Conservation (phyloP, 2,329 filamentous ascomycete species). For the Trichoderma oligosporum region DNA sequence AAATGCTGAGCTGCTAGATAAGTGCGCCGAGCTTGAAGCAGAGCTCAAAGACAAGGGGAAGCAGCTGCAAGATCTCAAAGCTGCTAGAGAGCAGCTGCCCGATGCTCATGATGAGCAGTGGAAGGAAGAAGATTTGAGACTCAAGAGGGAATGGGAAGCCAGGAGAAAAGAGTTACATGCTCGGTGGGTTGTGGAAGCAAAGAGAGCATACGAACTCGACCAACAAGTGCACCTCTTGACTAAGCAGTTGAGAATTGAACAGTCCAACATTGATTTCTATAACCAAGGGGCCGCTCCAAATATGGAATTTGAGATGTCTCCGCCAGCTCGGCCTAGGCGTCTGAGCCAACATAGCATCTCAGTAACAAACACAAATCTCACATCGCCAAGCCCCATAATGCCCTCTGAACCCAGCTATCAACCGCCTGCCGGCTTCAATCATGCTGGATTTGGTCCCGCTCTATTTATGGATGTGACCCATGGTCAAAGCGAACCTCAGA, state of each 20-base stretch:
- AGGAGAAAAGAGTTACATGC: constrained; percentile 52
- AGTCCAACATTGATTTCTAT: constrained; percentile 43
- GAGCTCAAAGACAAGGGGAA: constrained; percentile 64
- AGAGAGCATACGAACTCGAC: constrained; percentile 45
- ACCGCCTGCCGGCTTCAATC: constrained; percentile 52
- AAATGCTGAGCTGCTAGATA: constrained; percentile 60
- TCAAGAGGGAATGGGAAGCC: constrained; percentile 55
- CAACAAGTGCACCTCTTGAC: constrained; percentile 44
- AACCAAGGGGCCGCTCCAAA: constrained; percentile 28
- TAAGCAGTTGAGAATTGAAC: constrained; percentile 45
- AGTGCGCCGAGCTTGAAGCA: constrained; percentile 62
- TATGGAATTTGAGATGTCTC: constrained; percentile 46
- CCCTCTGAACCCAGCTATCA: constrained; percentile 43
- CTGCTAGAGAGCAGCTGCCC: constrained; percentile 60
- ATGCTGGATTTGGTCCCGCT: constrained; percentile 49
- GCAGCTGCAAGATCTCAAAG: constrained; percentile 70
- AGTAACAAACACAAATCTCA: constrained; percentile 40
- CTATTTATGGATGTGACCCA: constrained; percentile 51
- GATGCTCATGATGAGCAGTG: constrained; percentile 58
- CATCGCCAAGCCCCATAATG: constrained; percentile 40
- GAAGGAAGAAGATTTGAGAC: constrained; percentile 48
- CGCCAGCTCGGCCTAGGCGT: constrained; percentile 43
- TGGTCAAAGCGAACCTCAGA: constrained; percentile 41
- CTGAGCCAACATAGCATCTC: constrained; percentile 48
- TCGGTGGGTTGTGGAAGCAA: constrained; percentile 45